phyloP scores from a whole-genome alignment of 108 stramenopile genomes.

The Pseudonitzschia multistriata region DNA sequence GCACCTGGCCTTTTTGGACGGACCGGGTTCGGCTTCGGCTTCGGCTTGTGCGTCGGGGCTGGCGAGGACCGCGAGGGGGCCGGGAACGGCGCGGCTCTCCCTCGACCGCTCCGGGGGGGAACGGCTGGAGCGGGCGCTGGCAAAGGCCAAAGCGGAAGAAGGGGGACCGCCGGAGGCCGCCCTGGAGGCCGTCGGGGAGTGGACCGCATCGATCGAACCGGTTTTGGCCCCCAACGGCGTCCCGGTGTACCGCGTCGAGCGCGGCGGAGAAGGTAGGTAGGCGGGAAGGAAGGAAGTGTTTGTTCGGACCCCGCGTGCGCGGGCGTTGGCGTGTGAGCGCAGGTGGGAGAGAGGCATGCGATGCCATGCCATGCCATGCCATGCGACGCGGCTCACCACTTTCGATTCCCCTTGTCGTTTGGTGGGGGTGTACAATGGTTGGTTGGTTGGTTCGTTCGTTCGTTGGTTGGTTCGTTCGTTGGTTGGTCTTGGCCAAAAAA shows the following conservation, averaged over 20 bases:
- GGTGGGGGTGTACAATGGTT: too few species aligned
- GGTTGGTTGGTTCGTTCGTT: too few species aligned
- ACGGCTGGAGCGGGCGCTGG: neutral
- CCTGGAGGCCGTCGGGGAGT: conserved; percentile 14
- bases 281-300: neutral
- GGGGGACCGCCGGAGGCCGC: neutral
- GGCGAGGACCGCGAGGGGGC: conserved; percentile 40
- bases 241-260: conserved; percentile 86
- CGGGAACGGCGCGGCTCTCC: conserved; percentile 49
- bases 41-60: conserved; percentile 17
- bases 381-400: neutral
- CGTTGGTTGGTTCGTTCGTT: too few species aligned
- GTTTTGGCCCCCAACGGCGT: conserved; percentile 72
- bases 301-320: too few species aligned
- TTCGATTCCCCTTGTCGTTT: too few species aligned
- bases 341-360: too few species aligned
- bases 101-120: conserved; percentile 36
- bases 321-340: too few species aligned
- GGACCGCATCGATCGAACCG: conserved; percentile 40
- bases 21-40: conserved; percentile 12
- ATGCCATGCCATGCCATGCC: neutral
- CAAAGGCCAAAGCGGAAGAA: neutral
- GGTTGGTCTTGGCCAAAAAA: neutral
- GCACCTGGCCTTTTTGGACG: conserved; percentile 64
- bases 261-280: conserved; percentile 84